phyloP scores from a whole-genome alignment of 345 rosid species.

The Mercurialis annua region DNA sequence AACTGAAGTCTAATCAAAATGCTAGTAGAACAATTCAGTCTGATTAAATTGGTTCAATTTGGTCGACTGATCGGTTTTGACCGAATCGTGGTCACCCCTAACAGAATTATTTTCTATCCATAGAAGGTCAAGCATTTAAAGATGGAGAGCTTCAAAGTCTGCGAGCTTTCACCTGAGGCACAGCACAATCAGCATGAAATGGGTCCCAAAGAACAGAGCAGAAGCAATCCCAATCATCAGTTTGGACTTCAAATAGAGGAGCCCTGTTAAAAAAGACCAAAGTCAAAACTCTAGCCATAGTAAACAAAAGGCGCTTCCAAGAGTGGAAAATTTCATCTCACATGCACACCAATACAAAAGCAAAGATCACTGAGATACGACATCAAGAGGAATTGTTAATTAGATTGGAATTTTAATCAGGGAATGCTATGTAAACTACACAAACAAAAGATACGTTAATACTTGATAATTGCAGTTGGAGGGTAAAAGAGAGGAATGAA shows the following conservation, averaged over 20 bases:
- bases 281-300: conserved; percentile 10
- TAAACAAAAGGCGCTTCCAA: conserved; percentile 1
- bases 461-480: no score
- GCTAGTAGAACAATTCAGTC: no score
- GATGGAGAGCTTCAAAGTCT: not conserved
- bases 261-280: conserved; percentile 55
- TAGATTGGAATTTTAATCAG: no score
- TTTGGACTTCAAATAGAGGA: conserved; percentile 84
- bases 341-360: not conserved
- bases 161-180: conserved; percentile 61
- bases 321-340: not conserved
- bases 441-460: no score
- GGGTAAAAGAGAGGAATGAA: no score
- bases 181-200: conserved; percentile 80
- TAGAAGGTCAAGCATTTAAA: not conserved
- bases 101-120: not conserved
- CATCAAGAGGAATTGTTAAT: no score
- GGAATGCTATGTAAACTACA: no score
- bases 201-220: conserved; percentile 86
- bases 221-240: conserved; percentile 91
- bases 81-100: no score
- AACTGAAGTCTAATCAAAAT: no score
- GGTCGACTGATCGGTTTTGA: no score
- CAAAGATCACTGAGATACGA: not conserved
- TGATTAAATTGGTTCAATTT: no score